Percentiles rank a stretch among this genome's conserved stretches.
Conservation (phyloP, 768 basidiomycete species). For the Multifurca ochricompacta region DNA sequence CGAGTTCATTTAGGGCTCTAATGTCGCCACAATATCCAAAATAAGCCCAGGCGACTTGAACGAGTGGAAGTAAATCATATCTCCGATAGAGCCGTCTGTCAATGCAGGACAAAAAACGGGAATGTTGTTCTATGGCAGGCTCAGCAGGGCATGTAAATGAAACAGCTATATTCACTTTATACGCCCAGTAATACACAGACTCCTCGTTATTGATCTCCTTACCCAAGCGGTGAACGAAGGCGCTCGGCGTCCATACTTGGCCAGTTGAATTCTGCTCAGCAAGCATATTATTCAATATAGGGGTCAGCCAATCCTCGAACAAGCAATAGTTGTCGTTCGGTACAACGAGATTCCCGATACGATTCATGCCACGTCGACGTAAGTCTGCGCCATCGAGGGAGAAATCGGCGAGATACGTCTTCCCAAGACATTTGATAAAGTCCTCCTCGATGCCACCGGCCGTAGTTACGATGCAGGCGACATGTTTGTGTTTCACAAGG, state of each 20-base stretch:
- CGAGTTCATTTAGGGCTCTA: conserved; percentile 80
- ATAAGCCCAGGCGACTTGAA: conserved; percentile 79
- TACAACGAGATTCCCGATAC: conserved; percentile 92
- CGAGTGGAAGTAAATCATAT: conserved; percentile 99
- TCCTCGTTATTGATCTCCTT: conserved; percentile 97
- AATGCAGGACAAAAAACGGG: conserved; percentile 98
- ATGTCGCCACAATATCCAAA: conserved; percentile 93
- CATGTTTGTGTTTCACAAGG: conserved; percentile 88
- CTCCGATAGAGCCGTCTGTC: conserved; percentile 96
- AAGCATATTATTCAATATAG: conserved; percentile 86
- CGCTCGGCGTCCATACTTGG: conserved; percentile 85
- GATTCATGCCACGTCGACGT: conserved; percentile 86
- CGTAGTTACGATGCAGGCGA: conserved; percentile 88
- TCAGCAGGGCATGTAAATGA: conserved; percentile 18
- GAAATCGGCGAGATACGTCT: conserved; percentile 92
- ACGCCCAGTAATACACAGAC: conserved; percentile 98
- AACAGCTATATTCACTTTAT: conserved; percentile 63
- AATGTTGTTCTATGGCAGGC: conserved; percentile 75
- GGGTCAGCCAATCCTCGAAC: conserved; percentile 98
- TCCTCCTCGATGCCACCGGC: conserved; percentile 99
- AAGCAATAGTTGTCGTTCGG: conserved; percentile 99
- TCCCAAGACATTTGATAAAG: conserved; percentile 97
- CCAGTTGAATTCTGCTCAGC: conserved; percentile 71
- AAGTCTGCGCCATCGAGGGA: conserved; percentile 84
- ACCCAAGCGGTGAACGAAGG: conserved; percentile 86